Base-by-base conservation (phyloP, 257 asterid genomes). In the Capsicum rhomboideum region DNA sequence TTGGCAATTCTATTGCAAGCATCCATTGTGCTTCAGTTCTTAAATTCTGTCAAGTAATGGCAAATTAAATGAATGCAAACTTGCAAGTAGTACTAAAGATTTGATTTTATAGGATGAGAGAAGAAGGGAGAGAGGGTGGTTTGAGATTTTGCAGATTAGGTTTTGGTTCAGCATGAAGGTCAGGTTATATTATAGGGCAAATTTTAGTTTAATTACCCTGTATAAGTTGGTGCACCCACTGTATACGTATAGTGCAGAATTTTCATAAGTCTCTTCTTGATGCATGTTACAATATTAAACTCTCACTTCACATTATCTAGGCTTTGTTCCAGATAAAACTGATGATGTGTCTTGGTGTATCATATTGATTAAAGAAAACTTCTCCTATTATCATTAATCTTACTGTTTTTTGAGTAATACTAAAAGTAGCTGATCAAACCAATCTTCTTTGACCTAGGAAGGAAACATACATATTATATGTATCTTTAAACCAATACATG, bases 171-270 rank as follows among this genome's bases (percentile, higher is more conserved):
- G 83, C 21, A 59, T 83, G 85, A 50, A 79, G 86, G 86, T 90
- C 88, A 85, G 89, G 78, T 87, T 31, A 44, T n/a, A 77, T 87
- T 42, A 37, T n/a, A 77, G 83, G 84, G 83, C 71, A 64, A 52
- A 67, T 85, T 86, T 87, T 90, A 80, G 93, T 90, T 90, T 90
- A 89, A 88, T 92, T 52, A 82, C 64, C n/a, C 44, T 49, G 71
- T 63, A 11, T 3, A 59, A 89, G 94, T 92, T 87, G 97, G 91
- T 91, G 91, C 93, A 94, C 92, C 96, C 93, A 88, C 97, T 93
- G 84, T 88, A n/a, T 58, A 58, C 31, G 81, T 87, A 59, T 71
- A 87, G 84, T 82, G 83, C 83, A 85, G 31, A 13, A 80, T 85
- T 88, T 85, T 79, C 84, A 28, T 74, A 91, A 88, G 93, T 84